Evolutionary conservation across 176 grass and related monocot species (phyloP), one percentile per base, ranked within the genome.

Genomic region (Dendrocalamus sinicus): DNA sequence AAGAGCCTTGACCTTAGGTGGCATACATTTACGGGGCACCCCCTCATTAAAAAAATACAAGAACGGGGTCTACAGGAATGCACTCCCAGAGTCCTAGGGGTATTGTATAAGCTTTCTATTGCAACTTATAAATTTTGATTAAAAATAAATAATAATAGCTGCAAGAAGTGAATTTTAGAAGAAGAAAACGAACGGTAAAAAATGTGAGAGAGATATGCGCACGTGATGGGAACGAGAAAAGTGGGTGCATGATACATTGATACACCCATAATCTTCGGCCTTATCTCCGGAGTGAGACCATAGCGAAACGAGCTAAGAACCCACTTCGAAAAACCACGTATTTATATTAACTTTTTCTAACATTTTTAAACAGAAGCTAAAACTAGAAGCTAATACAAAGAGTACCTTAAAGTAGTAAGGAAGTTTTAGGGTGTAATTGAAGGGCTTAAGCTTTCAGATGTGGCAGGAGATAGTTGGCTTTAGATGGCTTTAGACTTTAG

Each of bases 1-100:
- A 83, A 87, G 84, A 62, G 69, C 51, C 68, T 84, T 79, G 85
- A 80, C 80, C 74, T 54, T 91, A 84, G 73, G 75, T 91, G 89
- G 43, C 62, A 44, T 50, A 66, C 50, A 90, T 74, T 79, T 61
- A 83, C 48, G 19, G 48, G 50, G 22, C 57, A 79, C 14, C 24
- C 59, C 47, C 40, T 72, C 79, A 60, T 78, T 86, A 71, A 83
- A 71, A 12, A 43, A 43, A 39, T 39, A 39, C 4, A 39, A 39
- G 37, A 55, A 44, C 46, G 30, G 57, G 6, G 0, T 2, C 73
- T 50, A 71, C 72, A 67, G 39, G 39, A 46, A 62, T 39, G n/a
- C 71, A 82, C 44, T 71, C 54, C 35, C 47, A 53, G 76, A 68
- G 51, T 57, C 79, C 86, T 67, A 79, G 4, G 35, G 35, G 35